Percentiles rank a stretch among this genome's conserved stretches.
These are phyloP conservation scores for Umbilicaria muhlenbergii DNA, from an alignment of 495 filamentous ascomycete genomes.

Conservation along the genomic window DNA sequence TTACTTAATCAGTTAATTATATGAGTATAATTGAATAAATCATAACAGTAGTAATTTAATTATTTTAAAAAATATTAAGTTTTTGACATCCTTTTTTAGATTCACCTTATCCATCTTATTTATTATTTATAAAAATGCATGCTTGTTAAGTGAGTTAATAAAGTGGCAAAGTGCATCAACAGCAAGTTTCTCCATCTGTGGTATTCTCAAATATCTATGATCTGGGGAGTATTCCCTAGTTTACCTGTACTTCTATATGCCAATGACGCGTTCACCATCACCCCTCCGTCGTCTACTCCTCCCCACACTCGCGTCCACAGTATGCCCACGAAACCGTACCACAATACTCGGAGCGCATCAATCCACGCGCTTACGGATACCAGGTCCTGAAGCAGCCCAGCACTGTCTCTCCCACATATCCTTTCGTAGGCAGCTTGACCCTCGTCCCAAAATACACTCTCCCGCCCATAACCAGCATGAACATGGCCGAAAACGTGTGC, in stretches of 20 bases:
- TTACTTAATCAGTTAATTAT: too few relatives aligned
- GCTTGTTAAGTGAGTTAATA: too few relatives aligned
- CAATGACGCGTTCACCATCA: conserved; percentile 68
- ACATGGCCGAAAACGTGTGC: conserved; percentile 87
- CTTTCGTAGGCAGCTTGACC: conserved; percentile 57
- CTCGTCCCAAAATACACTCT: conserved; percentile 64
- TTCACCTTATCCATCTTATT: too few relatives aligned
- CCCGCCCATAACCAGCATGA: conserved; percentile 47
- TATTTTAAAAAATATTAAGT: too few relatives aligned
- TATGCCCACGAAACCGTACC: conserved; percentile 46
- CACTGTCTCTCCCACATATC: conserved; percentile 33
- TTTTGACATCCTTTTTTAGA: too few relatives aligned
- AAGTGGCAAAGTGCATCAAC: too few relatives aligned
- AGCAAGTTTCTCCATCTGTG: too few relatives aligned
- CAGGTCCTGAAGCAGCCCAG: conserved; percentile 35
- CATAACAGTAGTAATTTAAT: too few relatives aligned
- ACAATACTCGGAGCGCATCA: conserved; percentile 41
- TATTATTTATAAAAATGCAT: too few relatives aligned
- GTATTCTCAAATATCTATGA: conserved; percentile 29
- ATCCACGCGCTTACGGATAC: conserved; percentile 40
- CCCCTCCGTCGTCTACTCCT: conserved; percentile 34
- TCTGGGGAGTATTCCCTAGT: conserved; percentile 45
- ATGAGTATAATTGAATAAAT: too few relatives aligned
- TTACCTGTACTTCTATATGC: conserved; percentile 51
- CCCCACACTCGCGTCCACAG: conserved; percentile 60